Percentiles rank a stretch among this genome's conserved stretches.
These are phyloP conservation scores for Phytophthora sansomeana DNA, from an alignment of 352 stramenopile genomes.

Conservation along the genomic window DNA sequence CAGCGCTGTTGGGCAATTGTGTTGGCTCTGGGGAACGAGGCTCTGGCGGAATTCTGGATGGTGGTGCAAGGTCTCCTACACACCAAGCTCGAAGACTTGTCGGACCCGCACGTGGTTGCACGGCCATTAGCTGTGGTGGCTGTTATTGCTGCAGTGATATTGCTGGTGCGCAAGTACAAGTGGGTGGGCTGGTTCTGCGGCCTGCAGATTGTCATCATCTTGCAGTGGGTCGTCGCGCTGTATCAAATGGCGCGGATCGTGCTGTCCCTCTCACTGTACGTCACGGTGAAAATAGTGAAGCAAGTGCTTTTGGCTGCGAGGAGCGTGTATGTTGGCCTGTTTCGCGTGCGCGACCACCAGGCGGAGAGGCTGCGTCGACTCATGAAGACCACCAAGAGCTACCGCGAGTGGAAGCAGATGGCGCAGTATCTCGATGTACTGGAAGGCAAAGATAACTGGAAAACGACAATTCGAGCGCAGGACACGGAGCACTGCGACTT, in stretches of 20 bases:
- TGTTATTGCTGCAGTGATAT: conserved; percentile 16
- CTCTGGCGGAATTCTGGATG: conserved; percentile 44
- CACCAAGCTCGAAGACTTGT: conserved; percentile 44
- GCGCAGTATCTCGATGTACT: conserved; percentile 65
- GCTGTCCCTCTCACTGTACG: conserved; percentile 60
- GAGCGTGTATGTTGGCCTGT: conserved; percentile 43
- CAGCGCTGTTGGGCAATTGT: conserved; percentile 17
- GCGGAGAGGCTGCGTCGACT: conserved; percentile 59
- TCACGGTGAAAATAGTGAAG: conserved; percentile 62
- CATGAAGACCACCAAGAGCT: conserved; percentile 68
- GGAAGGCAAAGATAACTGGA: conserved; percentile 72
- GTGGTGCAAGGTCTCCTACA: conserved; percentile 37
- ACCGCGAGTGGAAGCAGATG: conserved; percentile 71
- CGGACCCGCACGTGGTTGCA: conserved; percentile 47
- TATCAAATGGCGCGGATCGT: conserved; percentile 72
- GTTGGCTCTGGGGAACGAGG: conserved; percentile 14
- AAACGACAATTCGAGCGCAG: conserved; percentile 46
- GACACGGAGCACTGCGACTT: conserved; percentile 76
- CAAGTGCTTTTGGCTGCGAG: conserved; percentile 36
- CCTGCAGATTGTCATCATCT: conserved; percentile 62
- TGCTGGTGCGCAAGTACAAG: conserved; percentile 65
- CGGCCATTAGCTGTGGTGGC: conserved; percentile 38
- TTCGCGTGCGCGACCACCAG: conserved; percentile 57
- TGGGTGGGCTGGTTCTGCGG: conserved; percentile 68
- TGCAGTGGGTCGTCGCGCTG: conserved; percentile 71